Evolutionary conservation across 768 basidiomycete genomes (phyloP), one percentile per base, ranked within the genome.

Genomic region (Lentinula edodes): DNA sequence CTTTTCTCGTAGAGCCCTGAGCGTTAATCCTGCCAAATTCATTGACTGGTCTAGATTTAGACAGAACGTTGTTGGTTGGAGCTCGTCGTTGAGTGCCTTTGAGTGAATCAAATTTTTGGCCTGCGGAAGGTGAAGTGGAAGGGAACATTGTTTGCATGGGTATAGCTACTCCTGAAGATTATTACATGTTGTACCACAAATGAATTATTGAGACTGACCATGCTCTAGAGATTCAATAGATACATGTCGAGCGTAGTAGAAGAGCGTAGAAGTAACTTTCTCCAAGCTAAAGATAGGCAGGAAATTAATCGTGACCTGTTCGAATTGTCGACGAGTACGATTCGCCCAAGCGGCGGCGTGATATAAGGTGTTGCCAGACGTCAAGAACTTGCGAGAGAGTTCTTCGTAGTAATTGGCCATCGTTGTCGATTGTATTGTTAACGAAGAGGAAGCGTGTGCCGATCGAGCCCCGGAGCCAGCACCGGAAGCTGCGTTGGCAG

Each of bases 391-490:
- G 70, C 89, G 90, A 46, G 95, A 92, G 65, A 98, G 85, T 76
- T 98, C 98, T 74, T 98, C 95, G 76, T 98, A 98, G 76, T 98
- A 98, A 73, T 92, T 94, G 62, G 94, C 93, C 95, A 98, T 98
- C 94, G 98, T 97, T 12, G 88, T 83, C 0, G 93, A 93, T 38
- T 54, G 39, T 2, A 54, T 54, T 13, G 52, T 54, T 12, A 54
- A 12, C 5, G 45, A 20, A 18, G 45, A 20, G 18, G 45, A 46
- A 7, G 18, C 5, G 8, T 1, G 12, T 38, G 1, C 38, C 6
- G 38, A 38, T 38, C 38, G 2, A 46, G 23, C 23, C 23, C 23
- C 23, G 23, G 23, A 23, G 23, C 23, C 23, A 23, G 3, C 23
- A 23, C 23, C 23, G 23, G 23, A 23, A 23, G 23, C 23, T 3